Conservation (phyloP, 331 rosid species). For the Rhamnella rubrinervis region DNA sequence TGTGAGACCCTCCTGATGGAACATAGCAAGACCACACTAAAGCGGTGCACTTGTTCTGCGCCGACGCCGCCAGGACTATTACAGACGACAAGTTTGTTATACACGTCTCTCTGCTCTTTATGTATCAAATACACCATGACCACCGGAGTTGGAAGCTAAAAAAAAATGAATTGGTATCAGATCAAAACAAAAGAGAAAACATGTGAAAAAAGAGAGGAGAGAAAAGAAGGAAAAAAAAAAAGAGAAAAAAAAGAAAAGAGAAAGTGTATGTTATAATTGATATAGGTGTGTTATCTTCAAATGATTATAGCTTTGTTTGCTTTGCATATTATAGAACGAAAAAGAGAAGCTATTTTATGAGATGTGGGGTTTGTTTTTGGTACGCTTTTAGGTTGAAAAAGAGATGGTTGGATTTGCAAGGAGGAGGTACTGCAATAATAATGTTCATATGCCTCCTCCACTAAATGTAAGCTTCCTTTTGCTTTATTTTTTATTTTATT, state of each 20-base stretch:
- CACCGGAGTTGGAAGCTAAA: slow-evolving; percentile 11
- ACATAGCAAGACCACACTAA: slow-evolving; percentile 46
- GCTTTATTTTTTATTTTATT: slow-evolving; percentile 1
- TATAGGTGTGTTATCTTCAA: not conserved
- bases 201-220: slow-evolving; percentile 1
- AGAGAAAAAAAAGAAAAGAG: no score
- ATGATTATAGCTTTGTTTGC: slow-evolving; percentile 21
- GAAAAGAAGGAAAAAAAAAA: no score
- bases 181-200: slow-evolving; percentile 1
- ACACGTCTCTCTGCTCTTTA: slow-evolving; percentile 12
- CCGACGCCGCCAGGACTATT: slow-evolving; percentile 41
- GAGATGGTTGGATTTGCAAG: not conserved
- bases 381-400: slow-evolving; percentile 1
- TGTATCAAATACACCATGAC: slow-evolving; percentile 25
- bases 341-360: not conserved
- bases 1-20: slow-evolving; percentile 26
- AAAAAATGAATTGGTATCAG: slow-evolving; percentile 11
- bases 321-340: not conserved
- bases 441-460: slow-evolving; percentile 31
- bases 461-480: slow-evolving; percentile 23
- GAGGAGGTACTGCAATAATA: slow-evolving; percentile 11
- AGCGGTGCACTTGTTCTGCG: slow-evolving; percentile 42
- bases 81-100: slow-evolving; percentile 16
- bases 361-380: slow-evolving; percentile 12
- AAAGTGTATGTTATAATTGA: not conserved